A percentile compares a stretch with the other conserved stretches of the same genome.
Evolutionary conservation across 1,139 yeast species (phyloP).

Genomic region (Protomyces pachydermus): DNA sequence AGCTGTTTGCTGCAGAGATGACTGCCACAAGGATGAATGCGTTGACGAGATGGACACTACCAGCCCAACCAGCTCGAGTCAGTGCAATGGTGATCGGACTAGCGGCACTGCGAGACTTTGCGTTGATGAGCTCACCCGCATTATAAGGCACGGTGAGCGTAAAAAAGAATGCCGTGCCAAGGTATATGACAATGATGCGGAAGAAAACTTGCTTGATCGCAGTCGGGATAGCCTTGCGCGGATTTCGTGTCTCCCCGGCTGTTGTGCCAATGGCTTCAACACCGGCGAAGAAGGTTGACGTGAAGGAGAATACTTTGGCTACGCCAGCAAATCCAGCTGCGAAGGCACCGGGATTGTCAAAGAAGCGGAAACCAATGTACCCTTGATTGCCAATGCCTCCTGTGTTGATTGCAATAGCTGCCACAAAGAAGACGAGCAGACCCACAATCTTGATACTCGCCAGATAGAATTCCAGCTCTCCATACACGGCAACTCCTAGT

Average conservation of each 20-base stretch:
- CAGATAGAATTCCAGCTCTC: slow-evolving; percentile 67
- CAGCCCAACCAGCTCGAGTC: slow-evolving; percentile 54
- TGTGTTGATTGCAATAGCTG: slow-evolving; percentile 35
- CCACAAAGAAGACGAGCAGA: slow-evolving; percentile 42
- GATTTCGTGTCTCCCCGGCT: slow-evolving; percentile 72
- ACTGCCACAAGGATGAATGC: slow-evolving; percentile 67
- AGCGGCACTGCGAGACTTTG: slow-evolving; percentile 54
- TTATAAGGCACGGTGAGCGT: slow-evolving; percentile 72
- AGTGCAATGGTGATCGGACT: slow-evolving; percentile 69
- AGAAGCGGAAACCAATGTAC: slow-evolving; percentile 58
- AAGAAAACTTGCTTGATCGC: slow-evolving; percentile 71
- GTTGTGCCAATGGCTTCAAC: slow-evolving; percentile 69
- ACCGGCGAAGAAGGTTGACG: slow-evolving; percentile 44
- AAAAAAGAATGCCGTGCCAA: slow-evolving; percentile 58
- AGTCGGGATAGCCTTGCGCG: slow-evolving; percentile 68
- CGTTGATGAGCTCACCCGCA: slow-evolving; percentile 54
- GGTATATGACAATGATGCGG: slow-evolving; percentile 68
- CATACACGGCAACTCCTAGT: slow-evolving; percentile 42
- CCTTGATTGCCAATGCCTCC: slow-evolving; percentile 53
- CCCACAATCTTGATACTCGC: slow-evolving; percentile 56
- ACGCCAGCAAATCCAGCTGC: slow-evolving; percentile 49
- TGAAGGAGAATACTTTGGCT: slow-evolving; percentile 51
- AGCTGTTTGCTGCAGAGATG: slow-evolving; percentile 77
- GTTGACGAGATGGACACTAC: slow-evolving; percentile 43
- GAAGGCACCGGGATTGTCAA: slow-evolving; percentile 44